Conservation (phyloP, 2,329 filamentous ascomycete genomes). For the Sporothrix inflata region DNA sequence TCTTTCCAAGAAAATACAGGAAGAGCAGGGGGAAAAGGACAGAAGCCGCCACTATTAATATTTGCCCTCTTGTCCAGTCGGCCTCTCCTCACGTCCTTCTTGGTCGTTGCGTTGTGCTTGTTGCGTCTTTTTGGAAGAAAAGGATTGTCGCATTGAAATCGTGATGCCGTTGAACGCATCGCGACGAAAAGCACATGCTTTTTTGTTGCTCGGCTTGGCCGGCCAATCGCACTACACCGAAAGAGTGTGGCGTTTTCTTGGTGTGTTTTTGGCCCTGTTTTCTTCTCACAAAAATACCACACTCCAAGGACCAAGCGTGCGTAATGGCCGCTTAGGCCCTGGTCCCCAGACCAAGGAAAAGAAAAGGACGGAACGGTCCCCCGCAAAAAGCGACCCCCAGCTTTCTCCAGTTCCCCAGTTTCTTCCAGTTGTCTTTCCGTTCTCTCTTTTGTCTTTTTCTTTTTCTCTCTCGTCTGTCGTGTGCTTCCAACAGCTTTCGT, state of each 20-base stretch:
- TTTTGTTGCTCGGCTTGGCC: conserved; percentile 2
- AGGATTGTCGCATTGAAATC: not conserved
- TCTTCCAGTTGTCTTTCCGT: not conserved
- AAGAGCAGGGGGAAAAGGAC: not conserved
- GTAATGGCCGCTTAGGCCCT: not conserved
- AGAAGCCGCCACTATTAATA: not conserved
- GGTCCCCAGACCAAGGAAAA: not conserved
- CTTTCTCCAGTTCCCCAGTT: not conserved
- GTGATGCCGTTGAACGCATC: not conserved
- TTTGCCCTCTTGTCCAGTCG: not conserved
- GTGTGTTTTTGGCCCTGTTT: not conserved
- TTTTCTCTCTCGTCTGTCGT: not conserved
- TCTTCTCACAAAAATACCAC: not conserved
- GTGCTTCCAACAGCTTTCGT: not conserved
- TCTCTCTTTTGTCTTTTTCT: not conserved
- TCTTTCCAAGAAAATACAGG: not conserved
- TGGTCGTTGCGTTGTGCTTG: not conserved
- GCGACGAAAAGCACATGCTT: conserved; percentile 13
- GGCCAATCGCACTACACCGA: conserved; percentile 25
- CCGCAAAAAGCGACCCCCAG: not conserved
- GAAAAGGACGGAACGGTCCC: not conserved
- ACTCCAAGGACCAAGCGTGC: not conserved
- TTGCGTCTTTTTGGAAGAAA: not conserved
- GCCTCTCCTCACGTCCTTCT: not conserved
- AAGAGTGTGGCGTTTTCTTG: conserved; percentile 1